Evolutionary conservation across 306 rosid species (phyloP).

Genomic region (Echinosophora koreensis): DNA sequence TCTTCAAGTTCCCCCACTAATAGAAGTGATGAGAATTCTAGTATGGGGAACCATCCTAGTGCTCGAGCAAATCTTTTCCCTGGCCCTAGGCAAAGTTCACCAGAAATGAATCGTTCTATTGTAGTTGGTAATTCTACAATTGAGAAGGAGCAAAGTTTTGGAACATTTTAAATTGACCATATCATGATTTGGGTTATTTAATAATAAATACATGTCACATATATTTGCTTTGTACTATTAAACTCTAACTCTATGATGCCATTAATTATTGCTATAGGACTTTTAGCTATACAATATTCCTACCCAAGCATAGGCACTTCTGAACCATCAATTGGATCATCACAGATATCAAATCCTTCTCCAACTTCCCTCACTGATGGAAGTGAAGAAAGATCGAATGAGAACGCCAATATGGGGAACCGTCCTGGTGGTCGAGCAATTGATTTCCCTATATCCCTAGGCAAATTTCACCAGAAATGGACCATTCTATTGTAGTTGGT

Average conservation of each 20-base stretch:
- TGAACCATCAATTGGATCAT: background rate
- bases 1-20: background rate
- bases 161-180: too few relatives aligned
- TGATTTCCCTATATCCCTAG: background rate
- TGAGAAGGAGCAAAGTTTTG: too few relatives aligned
- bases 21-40: background rate
- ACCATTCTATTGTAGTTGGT: background rate
- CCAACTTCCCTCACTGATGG: background rate
- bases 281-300: background rate
- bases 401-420: too few relatives aligned
- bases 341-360: background rate
- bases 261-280: too few relatives aligned
- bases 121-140: too few relatives aligned
- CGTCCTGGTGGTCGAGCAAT: too few relatives aligned
- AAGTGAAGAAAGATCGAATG: too few relatives aligned
- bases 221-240: too few relatives aligned
- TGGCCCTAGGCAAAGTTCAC: background rate
- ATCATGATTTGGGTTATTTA: too few relatives aligned
- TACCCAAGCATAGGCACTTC: background rate
- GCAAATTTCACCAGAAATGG: background rate
- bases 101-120: background rate
- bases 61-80: background rate
- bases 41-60: background rate
- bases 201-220: too few relatives aligned
- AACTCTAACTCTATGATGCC: too few relatives aligned